phyloP scores from a whole-genome alignment of 2,329 filamentous ascomycete species.

The Phaeosphaeria sp. region DNA sequence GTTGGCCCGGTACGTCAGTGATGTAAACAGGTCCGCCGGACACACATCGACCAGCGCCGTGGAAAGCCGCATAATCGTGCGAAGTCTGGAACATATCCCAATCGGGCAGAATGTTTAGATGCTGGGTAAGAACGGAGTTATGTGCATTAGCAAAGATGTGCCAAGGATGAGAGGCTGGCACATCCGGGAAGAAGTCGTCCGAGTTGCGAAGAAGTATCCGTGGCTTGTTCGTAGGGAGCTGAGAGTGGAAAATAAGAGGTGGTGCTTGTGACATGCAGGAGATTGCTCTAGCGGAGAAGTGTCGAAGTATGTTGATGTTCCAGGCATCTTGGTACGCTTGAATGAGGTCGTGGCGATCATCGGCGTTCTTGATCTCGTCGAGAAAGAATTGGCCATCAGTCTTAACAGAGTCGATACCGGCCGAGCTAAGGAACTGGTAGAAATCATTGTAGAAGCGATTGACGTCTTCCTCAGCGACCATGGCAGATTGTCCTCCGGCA shows the following conservation, averaged over 20 bases:
- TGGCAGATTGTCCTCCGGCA: constrained; percentile 70
- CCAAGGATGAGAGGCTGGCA: constrained; percentile 85
- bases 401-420: constrained; percentile 86
- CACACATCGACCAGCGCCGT: constrained; percentile 87
- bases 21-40: constrained; percentile 94
- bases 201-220: constrained; percentile 82
- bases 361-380: constrained; percentile 73
- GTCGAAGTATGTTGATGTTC: constrained; percentile 75
- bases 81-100: constrained; percentile 78
- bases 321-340: constrained; percentile 84
- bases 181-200: constrained; percentile 88
- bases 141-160: constrained; percentile 95
- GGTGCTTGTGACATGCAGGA: constrained; percentile 96
- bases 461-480: constrained; percentile 77
- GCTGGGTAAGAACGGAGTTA: constrained; percentile 80
- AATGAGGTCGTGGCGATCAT: constrained; percentile 74
- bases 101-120: constrained; percentile 87
- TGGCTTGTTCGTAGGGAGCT: constrained; percentile 77
- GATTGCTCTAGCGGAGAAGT: constrained; percentile 80
- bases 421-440: constrained; percentile 76
- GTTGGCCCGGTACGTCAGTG: constrained; percentile 84
- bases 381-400: constrained; percentile 92
- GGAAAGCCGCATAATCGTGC: constrained; percentile 77
- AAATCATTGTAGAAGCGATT: constrained; percentile 86
- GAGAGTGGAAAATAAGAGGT: constrained; percentile 82